Conservation (phyloP, 73 alveolate genomes). For the Blepharisma japonicum region DNA sequence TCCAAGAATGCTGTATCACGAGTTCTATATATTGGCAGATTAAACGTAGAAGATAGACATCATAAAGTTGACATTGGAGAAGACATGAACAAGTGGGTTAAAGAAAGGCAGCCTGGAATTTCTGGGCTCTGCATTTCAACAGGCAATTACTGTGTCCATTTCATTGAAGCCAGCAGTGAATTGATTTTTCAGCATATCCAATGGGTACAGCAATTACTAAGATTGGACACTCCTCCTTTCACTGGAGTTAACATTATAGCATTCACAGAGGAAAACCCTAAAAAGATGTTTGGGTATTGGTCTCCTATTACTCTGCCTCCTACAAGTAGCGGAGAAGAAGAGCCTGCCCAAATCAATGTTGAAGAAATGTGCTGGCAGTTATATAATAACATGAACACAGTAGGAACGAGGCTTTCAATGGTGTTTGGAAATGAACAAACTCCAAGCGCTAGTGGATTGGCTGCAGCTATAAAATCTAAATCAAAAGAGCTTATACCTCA, state of each 20-base stretch:
- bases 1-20: constrained; percentile 14
- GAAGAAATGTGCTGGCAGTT: constrained; percentile 12
- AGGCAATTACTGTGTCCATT: neutral
- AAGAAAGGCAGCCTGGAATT: neutral
- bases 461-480: neutral
- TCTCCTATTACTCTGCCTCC: neutral
- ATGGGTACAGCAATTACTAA: neutral
- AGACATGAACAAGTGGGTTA: neutral
- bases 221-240: constrained; percentile 21
- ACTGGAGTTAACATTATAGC: neutral
- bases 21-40: neutral
- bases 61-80: constrained; percentile 18
- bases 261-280: constrained; percentile 25
- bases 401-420: neutral
- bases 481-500: neutral
- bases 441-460: neutral
- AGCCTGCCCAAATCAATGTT: neutral
- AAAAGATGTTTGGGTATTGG: constrained; percentile 5
- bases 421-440: neutral
- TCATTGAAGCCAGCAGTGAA: constrained; percentile 12
- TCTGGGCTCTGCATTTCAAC: neutral
- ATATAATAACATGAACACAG: neutral
- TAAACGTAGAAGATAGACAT: neutral
- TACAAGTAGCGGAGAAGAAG: constrained; percentile 14
- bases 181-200: neutral